Evolutionary conservation across 2,329 filamentous ascomycete genomes (phyloP), one percentile per base, ranked within the genome.

Genomic region (Claviceps humidiphila): DNA sequence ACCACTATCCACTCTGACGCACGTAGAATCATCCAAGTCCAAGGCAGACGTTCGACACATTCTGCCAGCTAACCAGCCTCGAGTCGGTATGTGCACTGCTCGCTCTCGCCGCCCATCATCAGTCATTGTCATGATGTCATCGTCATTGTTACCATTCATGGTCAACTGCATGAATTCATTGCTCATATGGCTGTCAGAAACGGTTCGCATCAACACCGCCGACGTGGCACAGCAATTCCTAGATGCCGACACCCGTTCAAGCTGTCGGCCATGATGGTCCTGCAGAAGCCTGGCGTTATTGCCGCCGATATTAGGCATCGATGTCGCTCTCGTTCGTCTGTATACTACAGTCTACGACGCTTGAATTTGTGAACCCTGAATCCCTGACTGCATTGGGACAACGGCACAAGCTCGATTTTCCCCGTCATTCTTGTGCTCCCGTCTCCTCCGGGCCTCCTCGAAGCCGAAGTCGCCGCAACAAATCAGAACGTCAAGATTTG

Each of bases 171-270:
- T 30, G 4, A 30, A 30, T 30, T 9, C 26, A 8, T 43, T 34
- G 24, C 47, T 49, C 24, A 49, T 6, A 1, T 43, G n/a, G 26
- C 14, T 22, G 1, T 6, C 44, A 68, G 65, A 61, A 20, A 51
- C 56, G 40, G 34, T 62, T 8, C 58, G 53, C 24, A 60, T 68
- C 54, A 61, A 65, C 49, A 63, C 60, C n/a, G 51, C 57, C 6
- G 57, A 59, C 11, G 58, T 62, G 17, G 53, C 64, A 8, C 66
- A 69, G 52, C 67, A 67, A 5, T 69, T 70, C 43, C 57, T 70
- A 7, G 62, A 70, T 41, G 64, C 64, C 9, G 56, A 58, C 20
- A 56, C 55, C 4, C 40, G 63, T 13, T 53, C 59, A 13, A 51
- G 56, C 17, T 58, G 56, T 57, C 52, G 55, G 13, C 14, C 49